Evolutionary conservation across 78 protist genomes (phyloP), one percentile per base, ranked within the genome.

Genomic region (Dictyostelium purpureum): DNA sequence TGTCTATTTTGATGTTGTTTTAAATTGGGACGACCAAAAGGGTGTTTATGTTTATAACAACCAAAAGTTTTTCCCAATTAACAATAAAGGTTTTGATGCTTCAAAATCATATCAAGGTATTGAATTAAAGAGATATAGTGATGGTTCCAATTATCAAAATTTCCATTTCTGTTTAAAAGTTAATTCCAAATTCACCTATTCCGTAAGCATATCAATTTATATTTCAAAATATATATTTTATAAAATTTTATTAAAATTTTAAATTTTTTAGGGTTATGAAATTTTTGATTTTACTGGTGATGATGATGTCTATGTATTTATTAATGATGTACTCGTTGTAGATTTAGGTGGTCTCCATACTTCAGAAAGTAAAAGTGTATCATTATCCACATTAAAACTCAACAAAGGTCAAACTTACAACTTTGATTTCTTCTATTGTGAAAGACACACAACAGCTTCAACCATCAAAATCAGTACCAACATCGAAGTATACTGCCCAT

Each of bases 361-460:
- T 33, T 2, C 1, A 35, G n/a, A n/a, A n/a, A n/a, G n/a, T n/a
- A n/a, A n/a, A n/a, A n/a, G n/a, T n/a, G n/a, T n/a, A n/a, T 33
- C 37, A 9, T 28, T 74, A 26, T 4, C 35, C 11, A 40, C 6
- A 26, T 49, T 28, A 4, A 85, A 85, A 18, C 18, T 66, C 11
- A 61, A 12, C 3, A 80, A 35, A 24, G 81, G 54, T 4, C 43
- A 52, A 43, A 26, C 19, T 24, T 91, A 91, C 56, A 24, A 57
- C 11, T 91, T 91, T 18, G 90, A 91, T 71, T 76, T 91, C 80
- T 91, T 75, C 54, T 91, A 74, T 70, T 91, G 95, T 77, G 94
- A 89, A 81, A 37, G 94, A 10, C 51, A 73, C 11, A 61, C 92
- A n/a, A 54, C 82, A 9, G 66, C 56, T 6, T 87, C 92, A 18